Base-by-base conservation (phyloP, 768 basidiomycete genomes). In the Mycena leptocephala region DNA sequence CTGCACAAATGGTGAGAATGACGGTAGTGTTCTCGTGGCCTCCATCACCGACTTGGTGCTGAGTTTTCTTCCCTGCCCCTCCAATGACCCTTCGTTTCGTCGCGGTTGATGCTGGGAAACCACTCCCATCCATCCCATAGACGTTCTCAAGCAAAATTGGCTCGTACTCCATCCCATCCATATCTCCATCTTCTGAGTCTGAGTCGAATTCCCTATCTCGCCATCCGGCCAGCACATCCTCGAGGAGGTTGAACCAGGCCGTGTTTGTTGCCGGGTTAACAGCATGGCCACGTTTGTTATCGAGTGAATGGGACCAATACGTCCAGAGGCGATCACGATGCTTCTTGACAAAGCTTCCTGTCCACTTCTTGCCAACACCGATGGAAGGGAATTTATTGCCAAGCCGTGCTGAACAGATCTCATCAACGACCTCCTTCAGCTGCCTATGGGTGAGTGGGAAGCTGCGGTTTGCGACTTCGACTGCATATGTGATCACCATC, bases 111-210 rank as follows among this genome's bases (percentile, higher is more conserved):
- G 71, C 35, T 68, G 83, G 83, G n/a, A 85, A 63, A 2, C 87
- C 86, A 30, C 79, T 81, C 76, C 88, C 83, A 76, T 88, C 86
- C 24, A 78, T 75, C 2, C 81, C 85, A 74, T 83, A 87, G 9
- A 82, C 81, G 48, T 81, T 77, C 62, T 85, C 82, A 2, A 64
- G 67, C 13, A 58, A 20, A 14, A 58, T 58, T 3, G 30, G 30
- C 56, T 58, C 56, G 56, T 58, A 58, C 16, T 58, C 56, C 30
- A 24, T 14, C 30, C 22, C 30, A 30, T 11, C 30, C 4, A 20
- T 7, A n/a, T 46, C 43, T 24, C 26, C n/a, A 22, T 51, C 48
- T 7, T 22, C 26, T 58, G 30, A 2, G 16, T 26, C 56, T 2
- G 30, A 3, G 4, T 58, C 56, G 13, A 58, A 58, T 32, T 58